Percentiles rank a stretch among this genome's conserved stretches.
These are phyloP conservation scores for Penicillium sp. DNA, from an alignment of 2,329 filamentous ascomycete genomes.

Conservation along the genomic window DNA sequence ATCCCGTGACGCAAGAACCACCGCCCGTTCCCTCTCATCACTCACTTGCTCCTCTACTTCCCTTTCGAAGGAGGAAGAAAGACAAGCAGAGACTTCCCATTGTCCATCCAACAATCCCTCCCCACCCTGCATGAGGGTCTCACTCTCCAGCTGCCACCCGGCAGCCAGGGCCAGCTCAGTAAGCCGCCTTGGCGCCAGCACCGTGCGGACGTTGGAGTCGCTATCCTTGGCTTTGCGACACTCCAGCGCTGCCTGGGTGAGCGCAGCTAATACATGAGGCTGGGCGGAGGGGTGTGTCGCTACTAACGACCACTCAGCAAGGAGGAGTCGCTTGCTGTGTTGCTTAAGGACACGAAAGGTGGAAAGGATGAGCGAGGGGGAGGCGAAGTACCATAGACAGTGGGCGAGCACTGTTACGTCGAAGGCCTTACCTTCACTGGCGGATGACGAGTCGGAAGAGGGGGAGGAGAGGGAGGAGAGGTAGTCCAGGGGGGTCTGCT, in stretches of 20 bases:
- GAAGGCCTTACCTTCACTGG: conserved; percentile 30
- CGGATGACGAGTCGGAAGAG: conserved; percentile 6
- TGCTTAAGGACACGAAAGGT: conserved; percentile 41
- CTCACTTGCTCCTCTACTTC: conserved; percentile 10
- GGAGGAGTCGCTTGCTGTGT: conserved; percentile 32
- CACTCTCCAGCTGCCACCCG: conserved; percentile 13
- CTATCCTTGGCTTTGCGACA: conserved; percentile 22
- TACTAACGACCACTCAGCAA: conserved; percentile 50
- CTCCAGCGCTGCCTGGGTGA: conserved; percentile 48
- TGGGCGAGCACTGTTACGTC: conserved; percentile 37
- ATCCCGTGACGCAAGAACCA: conserved; percentile 14
- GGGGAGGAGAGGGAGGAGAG: conserved; percentile 41
- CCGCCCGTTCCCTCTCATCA: conserved; percentile 14
- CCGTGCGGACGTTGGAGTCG: conserved; percentile 49
- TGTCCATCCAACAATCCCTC: conserved; percentile 46
- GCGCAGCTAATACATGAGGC: conserved; percentile 52
- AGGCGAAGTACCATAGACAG: conserved; percentile 55
- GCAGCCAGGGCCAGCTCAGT: conserved; percentile 17
- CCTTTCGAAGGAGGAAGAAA: conserved; percentile 14
- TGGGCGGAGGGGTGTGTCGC: conserved; percentile 44
- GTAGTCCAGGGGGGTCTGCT: conserved; percentile 34
- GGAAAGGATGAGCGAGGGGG: conserved; percentile 33
- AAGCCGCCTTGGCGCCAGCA: conserved; percentile 46
- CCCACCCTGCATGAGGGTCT: conserved; percentile 38
- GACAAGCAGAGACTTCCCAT: conserved; percentile 45